Evolutionary conservation across 139 green algal species (phyloP).

Genomic region (Raphidocelis subcapitata): DNA sequence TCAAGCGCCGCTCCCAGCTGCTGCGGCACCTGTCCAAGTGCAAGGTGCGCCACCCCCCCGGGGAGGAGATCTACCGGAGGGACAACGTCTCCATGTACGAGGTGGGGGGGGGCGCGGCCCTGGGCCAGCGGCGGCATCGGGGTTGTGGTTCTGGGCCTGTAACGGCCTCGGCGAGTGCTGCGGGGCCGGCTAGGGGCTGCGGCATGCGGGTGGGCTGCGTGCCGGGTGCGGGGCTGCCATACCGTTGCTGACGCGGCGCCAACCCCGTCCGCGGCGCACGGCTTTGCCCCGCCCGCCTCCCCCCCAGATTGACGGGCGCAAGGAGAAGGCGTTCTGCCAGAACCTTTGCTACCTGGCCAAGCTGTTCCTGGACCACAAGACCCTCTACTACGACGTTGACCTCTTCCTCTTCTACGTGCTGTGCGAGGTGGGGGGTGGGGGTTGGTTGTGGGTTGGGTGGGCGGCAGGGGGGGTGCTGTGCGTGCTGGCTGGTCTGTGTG

Average conservation of each 20-base stretch:
- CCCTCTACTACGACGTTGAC: conserved; percentile 99
- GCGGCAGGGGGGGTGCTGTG: background rate
- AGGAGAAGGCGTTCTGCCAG: conserved; percentile 88
- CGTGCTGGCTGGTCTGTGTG: background rate
- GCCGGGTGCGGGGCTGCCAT: background rate
- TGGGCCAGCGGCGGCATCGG: background rate
- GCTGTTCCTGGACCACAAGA: conserved; percentile 99
- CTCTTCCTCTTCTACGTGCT: conserved; percentile 99
- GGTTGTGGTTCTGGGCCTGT: background rate
- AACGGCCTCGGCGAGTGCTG: background rate
- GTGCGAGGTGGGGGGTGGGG: conserved; percentile 88
- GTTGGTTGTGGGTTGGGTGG: background rate
- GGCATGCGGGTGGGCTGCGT: no score
- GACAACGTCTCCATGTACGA: conserved; percentile 89
- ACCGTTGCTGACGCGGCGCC: no score
- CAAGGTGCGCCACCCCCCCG: conserved; percentile 84
- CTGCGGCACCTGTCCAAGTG: conserved; percentile 92
- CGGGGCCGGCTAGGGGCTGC: no score
- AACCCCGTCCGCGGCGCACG: no score
- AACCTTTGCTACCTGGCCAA: conserved; percentile 99
- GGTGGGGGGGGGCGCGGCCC: conserved; percentile 45
- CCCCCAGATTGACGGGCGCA: conserved; percentile 17
- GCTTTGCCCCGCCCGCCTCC: no score
- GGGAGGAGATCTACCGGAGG: conserved; percentile 89
- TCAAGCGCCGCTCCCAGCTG: conserved; percentile 83